phyloP scores from a whole-genome alignment of 108 stramenopile genomes.

The Aurantiochytrium sp. region DNA sequence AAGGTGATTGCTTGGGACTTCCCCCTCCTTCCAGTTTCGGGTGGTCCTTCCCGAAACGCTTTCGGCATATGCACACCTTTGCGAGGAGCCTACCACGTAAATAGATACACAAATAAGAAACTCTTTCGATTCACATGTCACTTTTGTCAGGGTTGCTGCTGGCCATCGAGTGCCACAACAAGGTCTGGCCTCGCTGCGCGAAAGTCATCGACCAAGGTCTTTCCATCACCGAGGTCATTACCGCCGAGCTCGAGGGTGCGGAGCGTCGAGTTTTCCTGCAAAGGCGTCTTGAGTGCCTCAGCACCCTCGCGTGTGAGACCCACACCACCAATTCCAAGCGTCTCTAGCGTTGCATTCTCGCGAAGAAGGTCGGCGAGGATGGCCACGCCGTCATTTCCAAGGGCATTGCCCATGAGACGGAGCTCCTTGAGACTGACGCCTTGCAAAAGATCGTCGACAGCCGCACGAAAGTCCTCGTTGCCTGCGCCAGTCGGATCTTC shows the following conservation, averaged over 20 bases:
- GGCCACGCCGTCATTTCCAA: conserved; percentile 21
- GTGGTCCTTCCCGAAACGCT: too few relatives aligned
- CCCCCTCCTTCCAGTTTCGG: too few relatives aligned
- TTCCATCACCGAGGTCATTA: background rate
- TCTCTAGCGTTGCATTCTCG: conserved; percentile 22
- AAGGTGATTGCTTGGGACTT: too few relatives aligned
- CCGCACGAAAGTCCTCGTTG: background rate
- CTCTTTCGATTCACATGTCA: too few relatives aligned
- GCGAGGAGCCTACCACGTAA: too few relatives aligned
- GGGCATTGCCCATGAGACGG: conserved; percentile 21
- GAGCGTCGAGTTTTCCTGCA: conserved; percentile 25
- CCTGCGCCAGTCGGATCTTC: background rate
- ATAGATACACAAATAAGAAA: too few relatives aligned
- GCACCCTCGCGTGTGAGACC: conserved; percentile 23
- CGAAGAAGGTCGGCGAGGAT: conserved; percentile 17
- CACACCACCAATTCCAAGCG: conserved; percentile 25
- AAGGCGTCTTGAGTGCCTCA: conserved; percentile 24
- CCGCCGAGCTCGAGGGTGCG: background rate
- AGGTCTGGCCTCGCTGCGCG: background rate
- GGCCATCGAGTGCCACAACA: background rate
- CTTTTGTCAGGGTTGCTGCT: background rate
- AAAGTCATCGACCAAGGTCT: background rate
- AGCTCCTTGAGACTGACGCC: conserved; percentile 18
- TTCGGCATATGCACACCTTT: too few relatives aligned
- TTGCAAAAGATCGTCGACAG: background rate